A percentile compares a stretch with the other conserved stretches of the same genome.
Conservation (phyloP, 108 stramenopile genomes). For the Fragilaria radians region DNA sequence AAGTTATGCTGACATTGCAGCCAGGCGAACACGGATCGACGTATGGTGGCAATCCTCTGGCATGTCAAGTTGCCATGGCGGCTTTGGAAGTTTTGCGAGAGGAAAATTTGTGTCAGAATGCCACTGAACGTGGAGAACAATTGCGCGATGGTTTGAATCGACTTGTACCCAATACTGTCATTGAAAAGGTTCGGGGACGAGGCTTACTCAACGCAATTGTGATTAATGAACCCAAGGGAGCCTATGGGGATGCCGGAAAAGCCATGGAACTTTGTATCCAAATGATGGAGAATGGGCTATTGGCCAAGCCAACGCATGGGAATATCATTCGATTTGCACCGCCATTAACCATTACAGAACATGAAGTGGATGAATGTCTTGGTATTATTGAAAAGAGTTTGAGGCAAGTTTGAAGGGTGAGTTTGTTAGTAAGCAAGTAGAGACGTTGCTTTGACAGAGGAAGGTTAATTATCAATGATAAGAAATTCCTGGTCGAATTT, state of each 20-base stretch:
- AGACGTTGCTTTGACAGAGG: too few species aligned
- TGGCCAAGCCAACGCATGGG: conserved; percentile 99
- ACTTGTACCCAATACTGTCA: conserved; percentile 50
- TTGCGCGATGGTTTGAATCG: conserved; percentile 68
- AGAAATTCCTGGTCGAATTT: too few species aligned
- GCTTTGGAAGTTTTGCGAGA: conserved; percentile 93
- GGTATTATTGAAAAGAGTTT: conserved; percentile 80
- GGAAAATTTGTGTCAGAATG: conserved; percentile 88
- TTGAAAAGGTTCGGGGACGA: conserved; percentile 85
- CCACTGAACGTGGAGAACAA: conserved; percentile 82
- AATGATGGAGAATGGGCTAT: conserved; percentile 87
- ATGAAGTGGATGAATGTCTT: conserved; percentile 80
- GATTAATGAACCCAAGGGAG: conserved; percentile 86
- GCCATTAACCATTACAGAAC: conserved; percentile 87
- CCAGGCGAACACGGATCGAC: conserved; percentile 99
- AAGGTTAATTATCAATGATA: too few species aligned
- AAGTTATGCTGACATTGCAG: conserved; percentile 95
- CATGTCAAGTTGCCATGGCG: conserved; percentile 95
- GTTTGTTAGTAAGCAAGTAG: too few species aligned
- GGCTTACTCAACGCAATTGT: conserved; percentile 97
- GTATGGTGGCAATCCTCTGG: conserved; percentile 98
- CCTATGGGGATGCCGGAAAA: conserved; percentile 76
- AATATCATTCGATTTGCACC: conserved; percentile 99
- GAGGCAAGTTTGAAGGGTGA: conserved; percentile 32
- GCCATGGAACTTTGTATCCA: conserved; percentile 91